Conservation (phyloP, 179 eudicot species). For the Beta macrorhiza region DNA sequence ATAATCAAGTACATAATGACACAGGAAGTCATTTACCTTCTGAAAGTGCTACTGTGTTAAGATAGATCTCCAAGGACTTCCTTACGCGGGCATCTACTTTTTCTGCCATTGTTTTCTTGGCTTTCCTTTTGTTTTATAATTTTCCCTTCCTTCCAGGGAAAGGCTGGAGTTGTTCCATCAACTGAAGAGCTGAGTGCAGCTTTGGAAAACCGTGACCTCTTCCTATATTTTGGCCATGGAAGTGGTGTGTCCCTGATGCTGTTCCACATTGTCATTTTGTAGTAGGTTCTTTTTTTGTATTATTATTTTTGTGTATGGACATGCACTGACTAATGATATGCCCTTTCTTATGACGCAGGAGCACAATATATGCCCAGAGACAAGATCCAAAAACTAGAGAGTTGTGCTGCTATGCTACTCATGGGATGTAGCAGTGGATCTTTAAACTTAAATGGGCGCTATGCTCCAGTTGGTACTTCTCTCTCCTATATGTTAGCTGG, state of each 20-base stretch:
- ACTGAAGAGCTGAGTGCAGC: slow-evolving; percentile 66
- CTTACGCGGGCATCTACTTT: neutral
- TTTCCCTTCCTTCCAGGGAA: slow-evolving; percentile 54
- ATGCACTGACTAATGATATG: neutral
- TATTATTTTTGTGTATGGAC: neutral
- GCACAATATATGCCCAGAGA: slow-evolving; percentile 68
- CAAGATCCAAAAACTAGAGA: slow-evolving; percentile 66
- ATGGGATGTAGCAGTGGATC: slow-evolving; percentile 97
- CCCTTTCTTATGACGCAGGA: slow-evolving; percentile 41
- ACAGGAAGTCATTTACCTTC: no score
- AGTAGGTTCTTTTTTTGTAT: neutral
- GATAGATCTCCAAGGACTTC: neutral
- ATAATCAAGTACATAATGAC: neutral
- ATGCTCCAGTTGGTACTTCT: slow-evolving; percentile 73
- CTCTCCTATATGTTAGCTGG: slow-evolving; percentile 78
- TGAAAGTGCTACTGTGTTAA: neutral
- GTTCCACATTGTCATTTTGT: neutral
- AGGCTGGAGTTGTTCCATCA: slow-evolving; percentile 64
- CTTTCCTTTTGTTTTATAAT: neutral
- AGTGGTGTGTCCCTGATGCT: slow-evolving; percentile 56
- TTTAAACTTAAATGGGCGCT: slow-evolving; percentile 52
- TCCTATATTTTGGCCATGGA: slow-evolving; percentile 92
- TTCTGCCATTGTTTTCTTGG: neutral
- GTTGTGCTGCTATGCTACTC: slow-evolving; percentile 78
- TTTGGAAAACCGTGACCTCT: slow-evolving; percentile 72